A percentile compares a stretch with the other conserved stretches of the same genome.
Evolutionary conservation across 176 grass and related monocot genomes (phyloP).

Genomic region (Luzula sylvatica): DNA sequence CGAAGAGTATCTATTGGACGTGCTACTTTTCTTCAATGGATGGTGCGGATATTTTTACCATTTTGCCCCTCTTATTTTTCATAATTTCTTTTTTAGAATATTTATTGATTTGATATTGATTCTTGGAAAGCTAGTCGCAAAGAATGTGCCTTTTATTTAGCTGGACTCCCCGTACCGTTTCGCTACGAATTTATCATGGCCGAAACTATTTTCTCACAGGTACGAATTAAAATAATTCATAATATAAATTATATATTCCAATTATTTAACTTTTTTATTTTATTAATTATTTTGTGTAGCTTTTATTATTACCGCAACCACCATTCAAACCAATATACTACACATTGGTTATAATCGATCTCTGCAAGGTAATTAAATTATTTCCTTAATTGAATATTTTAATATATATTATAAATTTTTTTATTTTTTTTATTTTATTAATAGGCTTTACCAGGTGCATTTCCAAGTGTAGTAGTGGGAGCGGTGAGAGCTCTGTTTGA

Average conservation of each 20-base stretch:
- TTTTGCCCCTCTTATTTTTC: too few species aligned
- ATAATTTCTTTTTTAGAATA: conserved; percentile 7
- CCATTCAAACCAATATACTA: conserved; percentile 97
- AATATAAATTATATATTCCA: neutral
- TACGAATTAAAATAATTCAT: conserved; percentile 10
- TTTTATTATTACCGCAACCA: conserved; percentile 84
- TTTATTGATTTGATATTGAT: conserved; percentile 15
- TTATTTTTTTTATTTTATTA: conserved; percentile 29
- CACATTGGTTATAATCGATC: conserved; percentile 91
- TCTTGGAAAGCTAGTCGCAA: conserved; percentile 95
- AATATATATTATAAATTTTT: conserved; percentile 1
- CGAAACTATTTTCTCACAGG: conserved; percentile 99
- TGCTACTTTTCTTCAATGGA: conserved; percentile 99
- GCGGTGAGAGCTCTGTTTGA: conserved; percentile 96
- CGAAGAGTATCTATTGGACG: conserved; percentile 94
- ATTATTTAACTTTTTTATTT: conserved; percentile 3
- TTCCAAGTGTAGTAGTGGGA: conserved; percentile 90
- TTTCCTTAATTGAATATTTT: too few species aligned
- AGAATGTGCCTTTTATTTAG: conserved; percentile 96
- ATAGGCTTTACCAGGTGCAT: conserved; percentile 91
- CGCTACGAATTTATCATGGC: conserved; percentile 98
- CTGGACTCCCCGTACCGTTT: conserved; percentile 79
- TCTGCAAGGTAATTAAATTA: conserved; percentile 75
- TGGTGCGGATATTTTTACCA: conserved; percentile 44
- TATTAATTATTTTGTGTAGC: conserved; percentile 41